Evolutionary conservation across 148 eudicot genomes (phyloP).

Genomic region (Selenicereus undatus): DNA sequence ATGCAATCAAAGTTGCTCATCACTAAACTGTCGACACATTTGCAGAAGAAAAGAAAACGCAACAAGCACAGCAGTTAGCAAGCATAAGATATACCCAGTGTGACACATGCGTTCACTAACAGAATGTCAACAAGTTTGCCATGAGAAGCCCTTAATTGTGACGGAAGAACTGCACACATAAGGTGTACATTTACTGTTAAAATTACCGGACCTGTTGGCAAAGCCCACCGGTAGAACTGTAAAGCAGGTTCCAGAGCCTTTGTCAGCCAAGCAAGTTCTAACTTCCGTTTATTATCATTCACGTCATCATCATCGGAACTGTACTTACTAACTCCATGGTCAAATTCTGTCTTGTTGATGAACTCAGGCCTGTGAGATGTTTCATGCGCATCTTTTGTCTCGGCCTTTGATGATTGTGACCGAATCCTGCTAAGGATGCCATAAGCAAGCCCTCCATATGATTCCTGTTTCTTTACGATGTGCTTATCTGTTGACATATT

Average conservation of each 20-base stretch:
- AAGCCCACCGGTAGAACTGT: constrained; percentile 66
- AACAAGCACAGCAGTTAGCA: not conserved
- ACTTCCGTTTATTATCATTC: constrained; percentile 49
- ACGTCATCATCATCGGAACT: constrained; percentile 59
- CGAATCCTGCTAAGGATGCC: constrained; percentile 42
- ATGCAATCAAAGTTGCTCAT: not conserved
- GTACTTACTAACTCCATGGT: constrained; percentile 32
- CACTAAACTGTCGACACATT: too few species aligned
- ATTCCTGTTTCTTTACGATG: constrained; percentile 36
- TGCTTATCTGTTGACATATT: constrained; percentile 16
- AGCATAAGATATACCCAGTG: not conserved
- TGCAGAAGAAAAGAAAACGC: not conserved
- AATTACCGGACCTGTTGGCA: constrained; percentile 62
- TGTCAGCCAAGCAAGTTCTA: constrained; percentile 74
- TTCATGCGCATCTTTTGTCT: constrained; percentile 30
- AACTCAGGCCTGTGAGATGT: constrained; percentile 28
- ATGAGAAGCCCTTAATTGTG: not conserved
- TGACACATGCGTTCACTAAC: not conserved
- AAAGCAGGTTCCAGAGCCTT: constrained; percentile 90
- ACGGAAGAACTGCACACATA: not conserved
- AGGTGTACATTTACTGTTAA: not conserved
- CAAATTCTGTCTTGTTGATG: constrained; percentile 22
- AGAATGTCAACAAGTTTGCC: not conserved
- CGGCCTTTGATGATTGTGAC: constrained; percentile 43
- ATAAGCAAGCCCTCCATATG: constrained; percentile 37